Evolutionary conservation across 768 basidiomycete genomes (phyloP).

Genomic region (Pleurotus ostreatus): DNA sequence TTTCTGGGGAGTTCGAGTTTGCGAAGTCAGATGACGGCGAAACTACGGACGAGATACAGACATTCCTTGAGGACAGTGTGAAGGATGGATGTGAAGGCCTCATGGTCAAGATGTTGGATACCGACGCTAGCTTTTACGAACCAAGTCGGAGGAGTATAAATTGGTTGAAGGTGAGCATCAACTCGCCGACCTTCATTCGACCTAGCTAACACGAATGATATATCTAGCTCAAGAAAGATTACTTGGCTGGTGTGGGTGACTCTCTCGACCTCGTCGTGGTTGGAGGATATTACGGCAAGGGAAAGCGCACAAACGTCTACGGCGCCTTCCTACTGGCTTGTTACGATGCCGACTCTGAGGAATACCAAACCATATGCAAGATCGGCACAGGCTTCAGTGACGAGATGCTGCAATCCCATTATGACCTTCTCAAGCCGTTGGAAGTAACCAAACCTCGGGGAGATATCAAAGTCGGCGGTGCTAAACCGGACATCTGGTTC

Average conservation of each 20-base stretch:
- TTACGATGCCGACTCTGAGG: slow-evolving; percentile 91
- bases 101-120: slow-evolving; percentile 99
- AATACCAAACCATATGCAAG: slow-evolving; percentile 97
- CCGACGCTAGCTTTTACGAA: slow-evolving; percentile 89
- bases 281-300: slow-evolving; percentile 95
- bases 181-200: not conserved
- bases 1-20: slow-evolving; percentile 89
- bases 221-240: slow-evolving; percentile 93
- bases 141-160: slow-evolving; percentile 94
- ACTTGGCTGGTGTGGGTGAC: slow-evolving; percentile 93
- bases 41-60: slow-evolving; percentile 89
- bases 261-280: slow-evolving; percentile 98
- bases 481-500: slow-evolving; percentile 97
- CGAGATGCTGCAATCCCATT: slow-evolving; percentile 78
- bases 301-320: slow-evolving; percentile 95
- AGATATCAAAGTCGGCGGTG: slow-evolving; percentile 86
- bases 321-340: slow-evolving; percentile 98
- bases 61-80: slow-evolving; percentile 93
- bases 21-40: slow-evolving; percentile 89
- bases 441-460: slow-evolving; percentile 67
- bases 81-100: slow-evolving; percentile 98
- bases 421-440: slow-evolving; percentile 76
- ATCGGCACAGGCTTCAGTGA: slow-evolving; percentile 99
- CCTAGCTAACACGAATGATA: slow-evolving; percentile 1
- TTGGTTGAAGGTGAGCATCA: slow-evolving; percentile 84